Evolutionary conservation across 163 green algal genomes (phyloP), one percentile per base, ranked within the genome.

Genomic region (Chlorella variabilis): DNA sequence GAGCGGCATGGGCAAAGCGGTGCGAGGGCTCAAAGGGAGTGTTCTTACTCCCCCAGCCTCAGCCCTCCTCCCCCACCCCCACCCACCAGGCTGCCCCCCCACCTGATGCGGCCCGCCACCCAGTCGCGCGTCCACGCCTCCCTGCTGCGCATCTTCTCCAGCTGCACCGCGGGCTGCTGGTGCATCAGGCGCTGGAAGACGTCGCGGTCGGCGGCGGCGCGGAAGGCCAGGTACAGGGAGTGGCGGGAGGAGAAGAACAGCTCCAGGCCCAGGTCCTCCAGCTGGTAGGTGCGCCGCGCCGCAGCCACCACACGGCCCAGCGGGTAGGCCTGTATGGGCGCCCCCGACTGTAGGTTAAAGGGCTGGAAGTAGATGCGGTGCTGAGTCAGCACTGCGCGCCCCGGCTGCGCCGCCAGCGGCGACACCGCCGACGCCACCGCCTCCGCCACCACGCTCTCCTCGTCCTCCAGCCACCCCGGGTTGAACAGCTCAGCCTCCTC

Each of bases 281-380:
- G 87, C 25, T 86, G 90, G 81, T 83, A 91, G 62, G 90, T 88
- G 0, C 95, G 88, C 7, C 90, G 83, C 13, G 91, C 90, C 6
- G 97, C 88, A 8, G 89, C 90, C 15, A 90, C 92, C 11, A 98
- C 90, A 18, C 65, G 86, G 31, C 87, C 71, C 29, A 98, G 87
- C 20, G 42, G 45, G 63, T 75, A 76, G 0, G 58, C 70, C 34
- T 78, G 73, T 3, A 85, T 67, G 0, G 73, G 73, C 8, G 65
- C 63, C 8, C 29, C 25, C 25, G 33, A 56, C 2, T 61, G 39
- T 73, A 94, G 91, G 87, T 94, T 88, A 49, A 95, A 88, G 15
- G 94, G 94, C 86, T 98, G 96, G 85, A 98, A 99, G 91, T 99
- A 99, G 13, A 98, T 29, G 6, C 91, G 84, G 41, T 70, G 36